Evolutionary conservation across 1,284 basidiomycete genomes (phyloP).

Genomic region (Erythrobasidium hasegawianum): DNA sequence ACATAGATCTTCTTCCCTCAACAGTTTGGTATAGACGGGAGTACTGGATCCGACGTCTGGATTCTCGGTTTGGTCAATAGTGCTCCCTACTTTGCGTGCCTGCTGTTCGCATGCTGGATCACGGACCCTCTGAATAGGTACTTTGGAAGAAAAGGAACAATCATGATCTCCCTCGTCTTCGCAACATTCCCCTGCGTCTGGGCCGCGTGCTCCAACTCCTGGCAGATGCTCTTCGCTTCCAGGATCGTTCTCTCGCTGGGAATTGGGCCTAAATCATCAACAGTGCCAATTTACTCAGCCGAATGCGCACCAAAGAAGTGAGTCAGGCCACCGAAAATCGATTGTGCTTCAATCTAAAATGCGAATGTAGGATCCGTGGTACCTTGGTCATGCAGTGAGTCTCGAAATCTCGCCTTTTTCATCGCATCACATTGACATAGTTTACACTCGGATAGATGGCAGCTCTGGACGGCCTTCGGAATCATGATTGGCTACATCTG

Average conservation of each 20-base stretch:
- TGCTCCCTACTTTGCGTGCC: conserved; percentile 61
- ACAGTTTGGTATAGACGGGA: conserved; percentile 38
- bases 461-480: conserved; percentile 71
- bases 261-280: conserved; percentile 65
- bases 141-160: conserved; percentile 71
- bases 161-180: conserved; percentile 62
- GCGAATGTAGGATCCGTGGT: conserved; percentile 66
- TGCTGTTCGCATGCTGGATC: conserved; percentile 57
- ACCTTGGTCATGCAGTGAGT: conserved; percentile 72
- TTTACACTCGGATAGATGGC: too few species aligned
- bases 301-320: conserved; percentile 64
- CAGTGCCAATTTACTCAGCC: conserved; percentile 63
- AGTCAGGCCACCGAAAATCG: too few species aligned
- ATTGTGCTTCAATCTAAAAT: too few species aligned
- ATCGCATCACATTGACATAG: too few species aligned
- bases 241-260: conserved; percentile 66
- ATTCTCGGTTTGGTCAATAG: conserved; percentile 69
- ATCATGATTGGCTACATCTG: conserved; percentile 52
- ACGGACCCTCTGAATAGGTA: conserved; percentile 66
- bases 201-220: conserved; percentile 54
- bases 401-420: too few species aligned
- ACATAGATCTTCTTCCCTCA: conserved; percentile 42
- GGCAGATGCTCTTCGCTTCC: conserved; percentile 58
- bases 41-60: conserved; percentile 43
- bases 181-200: conserved; percentile 63